phyloP scores from a whole-genome alignment of 2,329 filamentous ascomycete genomes.

The Mycosphaerella sp. region DNA sequence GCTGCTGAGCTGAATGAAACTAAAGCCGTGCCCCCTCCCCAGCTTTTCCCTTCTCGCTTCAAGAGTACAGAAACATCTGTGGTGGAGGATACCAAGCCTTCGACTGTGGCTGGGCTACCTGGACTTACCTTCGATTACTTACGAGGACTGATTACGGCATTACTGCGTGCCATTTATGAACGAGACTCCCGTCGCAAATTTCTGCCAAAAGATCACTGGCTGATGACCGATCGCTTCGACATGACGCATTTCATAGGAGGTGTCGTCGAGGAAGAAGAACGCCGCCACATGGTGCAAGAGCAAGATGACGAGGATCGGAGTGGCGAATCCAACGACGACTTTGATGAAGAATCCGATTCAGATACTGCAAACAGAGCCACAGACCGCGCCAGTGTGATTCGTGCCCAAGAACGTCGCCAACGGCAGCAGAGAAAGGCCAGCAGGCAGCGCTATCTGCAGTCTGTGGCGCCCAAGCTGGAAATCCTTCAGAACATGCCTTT shows the following conservation, averaged over 20 bases:
- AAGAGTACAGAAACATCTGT: background rate
- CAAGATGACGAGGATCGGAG: constrained; percentile 56
- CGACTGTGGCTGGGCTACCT: constrained; percentile 54
- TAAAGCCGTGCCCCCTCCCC: constrained; percentile 2
- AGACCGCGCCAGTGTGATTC: constrained; percentile 17
- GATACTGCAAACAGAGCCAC: constrained; percentile 29
- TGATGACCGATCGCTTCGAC: constrained; percentile 83
- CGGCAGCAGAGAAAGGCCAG: constrained; percentile 60
- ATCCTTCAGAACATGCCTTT: constrained; percentile 96
- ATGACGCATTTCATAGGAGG: constrained; percentile 78
- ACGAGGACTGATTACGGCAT: constrained; percentile 68
- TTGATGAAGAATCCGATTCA: constrained; percentile 30
- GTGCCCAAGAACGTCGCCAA: constrained; percentile 51
- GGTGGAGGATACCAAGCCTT: constrained; percentile 31
- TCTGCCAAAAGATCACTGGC: constrained; percentile 77
- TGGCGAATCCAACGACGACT: constrained; percentile 37
- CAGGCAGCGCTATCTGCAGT: constrained; percentile 65
- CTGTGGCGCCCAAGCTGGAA: constrained; percentile 78
- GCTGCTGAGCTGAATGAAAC: constrained; percentile 49
- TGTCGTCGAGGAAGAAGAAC: constrained; percentile 82
- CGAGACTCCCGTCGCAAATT: constrained; percentile 84
- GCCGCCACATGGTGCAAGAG: constrained; percentile 59
- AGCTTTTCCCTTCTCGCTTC: constrained; percentile 4
- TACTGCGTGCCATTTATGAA: constrained; percentile 85
- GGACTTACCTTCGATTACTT: constrained; percentile 73